Conservation (phyloP, 1,284 basidiomycete species). For the Sphagnurus paluster region DNA sequence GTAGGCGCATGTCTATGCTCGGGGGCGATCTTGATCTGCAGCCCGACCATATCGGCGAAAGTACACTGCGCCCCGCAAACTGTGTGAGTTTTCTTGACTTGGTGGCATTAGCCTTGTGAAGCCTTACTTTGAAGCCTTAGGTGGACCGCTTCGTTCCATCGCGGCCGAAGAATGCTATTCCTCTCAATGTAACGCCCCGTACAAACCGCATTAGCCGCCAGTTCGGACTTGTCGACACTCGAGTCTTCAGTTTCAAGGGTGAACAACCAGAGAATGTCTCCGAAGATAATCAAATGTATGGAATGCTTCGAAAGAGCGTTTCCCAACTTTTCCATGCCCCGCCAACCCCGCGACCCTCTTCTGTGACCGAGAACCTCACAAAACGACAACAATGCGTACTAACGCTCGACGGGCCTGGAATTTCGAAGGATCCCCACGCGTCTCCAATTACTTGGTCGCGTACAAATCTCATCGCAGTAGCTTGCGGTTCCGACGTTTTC, state of each 20-base stretch:
- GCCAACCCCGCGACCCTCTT: conserved; percentile 24
- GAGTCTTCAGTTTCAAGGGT: conserved; percentile 35
- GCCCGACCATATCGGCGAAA: conserved; percentile 2
- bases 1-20: conserved; percentile 17
- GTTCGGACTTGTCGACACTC: conserved; percentile 34
- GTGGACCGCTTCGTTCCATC: conserved; percentile 37
- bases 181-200: conserved; percentile 38
- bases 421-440: conserved; percentile 30
- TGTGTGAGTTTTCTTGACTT: conserved; percentile 11
- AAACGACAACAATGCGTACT: conserved; percentile 32
- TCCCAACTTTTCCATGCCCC: conserved; percentile 30
- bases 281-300: conserved; percentile 27
- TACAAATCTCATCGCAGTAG: conserved; percentile 37
- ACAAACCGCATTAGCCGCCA: conserved; percentile 39
- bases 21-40: conserved; percentile 14
- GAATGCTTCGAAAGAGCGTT: conserved; percentile 34
- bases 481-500: conserved; percentile 35
- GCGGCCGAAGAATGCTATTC: conserved; percentile 33
- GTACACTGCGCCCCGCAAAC: conserved; percentile 7
- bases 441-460: conserved; percentile 38
- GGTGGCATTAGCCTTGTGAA: not conserved
- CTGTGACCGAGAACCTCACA: conserved; percentile 36
- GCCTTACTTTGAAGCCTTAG: conserved; percentile 18
- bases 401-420: conserved; percentile 38
- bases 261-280: conserved; percentile 19